Percentiles rank a stretch among this genome's conserved stretches.
These are phyloP conservation scores for Argentina anserina DNA, from an alignment of 306 rosid species.

Conservation along the genomic window DNA sequence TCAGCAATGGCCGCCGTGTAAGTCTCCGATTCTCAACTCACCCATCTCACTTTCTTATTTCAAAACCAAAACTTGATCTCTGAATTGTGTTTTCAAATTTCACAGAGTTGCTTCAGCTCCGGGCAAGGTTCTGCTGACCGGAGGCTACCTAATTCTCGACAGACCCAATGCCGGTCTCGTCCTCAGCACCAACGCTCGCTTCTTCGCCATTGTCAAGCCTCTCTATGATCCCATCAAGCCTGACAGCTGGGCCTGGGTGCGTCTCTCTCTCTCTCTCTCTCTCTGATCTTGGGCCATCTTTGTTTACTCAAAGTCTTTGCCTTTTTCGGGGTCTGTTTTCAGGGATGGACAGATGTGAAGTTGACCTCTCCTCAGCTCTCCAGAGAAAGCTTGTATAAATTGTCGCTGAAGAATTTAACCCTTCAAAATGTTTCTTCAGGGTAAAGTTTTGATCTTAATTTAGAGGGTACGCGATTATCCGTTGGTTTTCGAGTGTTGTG, in stretches of 20 bases:
- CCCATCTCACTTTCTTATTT: neutral
- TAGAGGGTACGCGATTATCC: neutral
- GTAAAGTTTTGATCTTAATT: conserved; percentile 25
- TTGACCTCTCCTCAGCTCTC: conserved; percentile 86
- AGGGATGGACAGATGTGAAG: conserved; percentile 86
- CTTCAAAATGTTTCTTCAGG: conserved; percentile 61
- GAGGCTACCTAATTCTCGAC: conserved; percentile 76
- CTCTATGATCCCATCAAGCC: conserved; percentile 45
- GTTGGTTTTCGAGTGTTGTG: neutral
- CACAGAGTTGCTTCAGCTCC: conserved; percentile 77
- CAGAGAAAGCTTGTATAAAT: conserved; percentile 70
- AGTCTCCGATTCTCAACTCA: neutral
- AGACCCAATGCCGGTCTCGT: conserved; percentile 77
- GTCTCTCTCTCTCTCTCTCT: conserved; percentile 12
- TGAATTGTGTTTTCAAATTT: neutral
- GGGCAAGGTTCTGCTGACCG: conserved; percentile 72
- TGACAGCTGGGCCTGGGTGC: conserved; percentile 75
- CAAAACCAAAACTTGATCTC: neutral
- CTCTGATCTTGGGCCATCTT: neutral
- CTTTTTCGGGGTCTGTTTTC: conserved; percentile 10
- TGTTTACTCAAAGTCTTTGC: neutral
- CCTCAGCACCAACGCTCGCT: conserved; percentile 79
- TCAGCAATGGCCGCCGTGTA: neutral
- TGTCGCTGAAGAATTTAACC: conserved; percentile 50
- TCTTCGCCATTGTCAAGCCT: conserved; percentile 71